Percentiles rank a stretch among this genome's conserved stretches.
Conservation (phyloP, 1,284 basidiomycete genomes). For the Clitocybe nebularis region DNA sequence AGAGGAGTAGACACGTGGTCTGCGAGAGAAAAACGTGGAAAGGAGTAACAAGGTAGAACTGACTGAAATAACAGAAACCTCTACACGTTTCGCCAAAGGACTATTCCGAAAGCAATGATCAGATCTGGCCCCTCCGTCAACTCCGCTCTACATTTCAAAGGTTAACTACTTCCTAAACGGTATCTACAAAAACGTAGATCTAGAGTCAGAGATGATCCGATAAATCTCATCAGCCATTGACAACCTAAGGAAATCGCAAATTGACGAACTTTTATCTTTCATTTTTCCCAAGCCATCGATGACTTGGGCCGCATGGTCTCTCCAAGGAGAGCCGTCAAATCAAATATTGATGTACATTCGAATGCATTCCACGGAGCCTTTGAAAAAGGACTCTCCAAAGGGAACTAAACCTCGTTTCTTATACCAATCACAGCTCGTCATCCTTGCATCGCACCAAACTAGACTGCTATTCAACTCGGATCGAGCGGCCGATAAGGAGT, state of each 20-base stretch:
- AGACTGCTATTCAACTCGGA: conserved; percentile 32
- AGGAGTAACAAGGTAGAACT: neutral
- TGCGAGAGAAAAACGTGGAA: neutral
- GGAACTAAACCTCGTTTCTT: conserved; percentile 43
- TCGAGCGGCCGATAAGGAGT: conserved; percentile 35
- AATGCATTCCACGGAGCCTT: conserved; percentile 49
- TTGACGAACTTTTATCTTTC: no score
- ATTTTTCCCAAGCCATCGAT: no score
- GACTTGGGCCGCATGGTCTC: neutral
- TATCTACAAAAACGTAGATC: conserved; percentile 1
- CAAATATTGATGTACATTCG: conserved; percentile 23
- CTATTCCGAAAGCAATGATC: conserved; percentile 1
- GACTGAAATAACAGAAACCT: neutral
- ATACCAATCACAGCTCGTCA: conserved; percentile 46
- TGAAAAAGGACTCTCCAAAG: conserved; percentile 50
- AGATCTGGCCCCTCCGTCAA: conserved; percentile 5
- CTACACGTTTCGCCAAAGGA: conserved; percentile 3
- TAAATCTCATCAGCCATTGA: neutral
- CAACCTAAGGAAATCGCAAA: no score
- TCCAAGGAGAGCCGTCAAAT: conserved; percentile 6
- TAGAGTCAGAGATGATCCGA: neutral
- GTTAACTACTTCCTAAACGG: neutral
- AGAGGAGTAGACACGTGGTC: neutral
- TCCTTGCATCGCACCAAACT: conserved; percentile 58
- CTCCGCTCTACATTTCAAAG: neutral